Percentiles rank a stretch among this genome's conserved stretches.
phyloP scores from a whole-genome alignment of 2,329 filamentous ascomycete genomes.

The Fusarium albidum region DNA sequence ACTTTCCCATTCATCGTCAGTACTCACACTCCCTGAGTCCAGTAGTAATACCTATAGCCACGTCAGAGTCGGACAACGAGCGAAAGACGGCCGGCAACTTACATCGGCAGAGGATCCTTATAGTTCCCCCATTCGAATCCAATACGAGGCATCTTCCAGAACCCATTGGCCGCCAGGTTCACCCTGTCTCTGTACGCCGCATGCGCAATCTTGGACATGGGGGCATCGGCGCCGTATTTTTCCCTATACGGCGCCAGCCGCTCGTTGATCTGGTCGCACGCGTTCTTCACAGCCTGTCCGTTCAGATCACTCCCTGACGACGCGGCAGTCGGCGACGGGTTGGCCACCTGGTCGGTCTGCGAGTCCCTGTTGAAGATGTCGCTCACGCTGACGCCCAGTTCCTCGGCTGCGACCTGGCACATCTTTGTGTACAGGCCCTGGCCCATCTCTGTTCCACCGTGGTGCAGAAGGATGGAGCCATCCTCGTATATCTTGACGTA shows the following conservation, averaged over 20 bases:
- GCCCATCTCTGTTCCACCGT: slow-evolving; percentile 94
- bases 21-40: too few relatives aligned
- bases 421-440: slow-evolving; percentile 95
- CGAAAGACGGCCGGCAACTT: too few relatives aligned
- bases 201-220: slow-evolving; percentile 80
- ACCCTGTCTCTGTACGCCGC: slow-evolving; percentile 68
- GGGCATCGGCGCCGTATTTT: slow-evolving; percentile 75
- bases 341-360: slow-evolving; percentile 88
- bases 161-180: slow-evolving; percentile 88
- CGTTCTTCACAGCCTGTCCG: slow-evolving; percentile 88
- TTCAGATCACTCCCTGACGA: slow-evolving; percentile 90
- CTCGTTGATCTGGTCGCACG: slow-evolving; percentile 84
- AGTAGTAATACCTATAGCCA: too few relatives aligned
- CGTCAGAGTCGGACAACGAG: too few relatives aligned
- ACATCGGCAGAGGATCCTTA: slow-evolving; percentile 92
- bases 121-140: slow-evolving; percentile 90
- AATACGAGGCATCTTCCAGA: slow-evolving; percentile 92
- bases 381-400: slow-evolving; percentile 76
- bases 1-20: too few relatives aligned
- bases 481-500: slow-evolving; percentile 94
- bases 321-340: slow-evolving; percentile 85
- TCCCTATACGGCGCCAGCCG: slow-evolving; percentile 81
- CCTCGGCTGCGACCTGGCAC: slow-evolving; percentile 88
- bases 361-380: slow-evolving; percentile 88
- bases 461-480: slow-evolving; percentile 84